phyloP scores from a whole-genome alignment of 306 rosid genomes.

The Phaseolus lunatus region DNA sequence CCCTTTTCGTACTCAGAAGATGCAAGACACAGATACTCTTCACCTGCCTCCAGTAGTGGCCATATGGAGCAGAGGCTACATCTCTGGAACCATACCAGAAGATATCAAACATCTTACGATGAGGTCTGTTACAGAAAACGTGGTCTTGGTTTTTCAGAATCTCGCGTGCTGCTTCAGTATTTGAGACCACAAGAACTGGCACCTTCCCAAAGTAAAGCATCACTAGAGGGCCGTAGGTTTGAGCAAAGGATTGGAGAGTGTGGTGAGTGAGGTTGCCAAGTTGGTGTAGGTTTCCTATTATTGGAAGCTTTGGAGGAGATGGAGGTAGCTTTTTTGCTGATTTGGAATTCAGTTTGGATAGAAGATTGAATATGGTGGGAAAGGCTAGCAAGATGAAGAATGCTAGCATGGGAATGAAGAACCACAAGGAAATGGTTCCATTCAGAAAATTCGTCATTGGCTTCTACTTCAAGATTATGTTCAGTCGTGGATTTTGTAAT shows the following conservation, averaged over 20 bases:
- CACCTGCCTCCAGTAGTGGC: conserved; percentile 43
- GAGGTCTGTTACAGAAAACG: conserved; percentile 27
- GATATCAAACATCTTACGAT: conserved; percentile 35
- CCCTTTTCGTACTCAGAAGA: conserved; percentile 36
- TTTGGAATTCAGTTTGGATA: neutral
- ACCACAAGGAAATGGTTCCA: neutral
- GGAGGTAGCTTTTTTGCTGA: too few species aligned
- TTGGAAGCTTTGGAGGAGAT: neutral
- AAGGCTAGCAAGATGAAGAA: neutral
- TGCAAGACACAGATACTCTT: conserved; percentile 36
- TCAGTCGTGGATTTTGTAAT: neutral
- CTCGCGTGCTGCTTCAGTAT: conserved; percentile 13
- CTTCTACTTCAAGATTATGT: neutral
- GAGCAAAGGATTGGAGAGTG: neutral
- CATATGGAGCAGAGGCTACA: conserved; percentile 20
- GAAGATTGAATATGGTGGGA: neutral
- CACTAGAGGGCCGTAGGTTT: conserved; percentile 22
- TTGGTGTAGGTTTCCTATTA: conserved; percentile 34
- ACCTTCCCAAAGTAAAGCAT: conserved; percentile 20
- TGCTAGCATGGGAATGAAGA: neutral
- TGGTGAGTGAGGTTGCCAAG: conserved; percentile 10
- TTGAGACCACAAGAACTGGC: conserved; percentile 18
- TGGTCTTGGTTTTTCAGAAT: conserved; percentile 23
- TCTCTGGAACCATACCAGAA: conserved; percentile 37
- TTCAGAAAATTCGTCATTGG: neutral